phyloP scores from a whole-genome alignment of 192 early-diverging fungal genomes.

The Entophlyctis luteolus region DNA sequence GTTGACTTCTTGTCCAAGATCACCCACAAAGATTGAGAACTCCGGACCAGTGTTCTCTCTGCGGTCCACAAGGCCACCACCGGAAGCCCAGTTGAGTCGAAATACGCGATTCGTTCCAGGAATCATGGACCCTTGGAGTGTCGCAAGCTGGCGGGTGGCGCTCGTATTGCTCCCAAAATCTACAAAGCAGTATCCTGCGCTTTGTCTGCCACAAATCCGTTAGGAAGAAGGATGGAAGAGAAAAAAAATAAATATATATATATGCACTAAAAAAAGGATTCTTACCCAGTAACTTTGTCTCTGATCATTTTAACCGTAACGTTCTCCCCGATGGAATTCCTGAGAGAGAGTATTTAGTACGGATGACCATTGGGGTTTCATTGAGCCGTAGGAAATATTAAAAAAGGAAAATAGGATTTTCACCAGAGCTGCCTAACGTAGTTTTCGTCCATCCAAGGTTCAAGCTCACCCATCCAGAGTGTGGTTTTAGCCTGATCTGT shows the following conservation, averaged over 20 bases:
- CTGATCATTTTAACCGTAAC: conserved; percentile 93
- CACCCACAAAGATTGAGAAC: conserved; percentile 93
- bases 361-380: too few species aligned
- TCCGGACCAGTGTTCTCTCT: conserved; percentile 71
- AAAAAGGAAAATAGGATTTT: conserved; percentile 28
- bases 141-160: conserved; percentile 67
- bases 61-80: conserved; percentile 63
- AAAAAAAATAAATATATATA: conserved; percentile 6
- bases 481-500: conserved; percentile 32
- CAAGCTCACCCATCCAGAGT: conserved; percentile 90
- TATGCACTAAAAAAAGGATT: too few species aligned
- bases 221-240: too few species aligned
- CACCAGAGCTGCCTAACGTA: conserved; percentile 86
- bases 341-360: too few species aligned
- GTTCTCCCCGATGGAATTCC: conserved; percentile 65
- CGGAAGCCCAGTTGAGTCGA: conserved; percentile 95
- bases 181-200: conserved; percentile 90
- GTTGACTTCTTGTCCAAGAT: conserved; percentile 84
- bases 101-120: conserved; percentile 78
- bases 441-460: conserved; percentile 97
- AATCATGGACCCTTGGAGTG: conserved; percentile 75
- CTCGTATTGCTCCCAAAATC: conserved; percentile 68
- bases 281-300: conserved; percentile 85
- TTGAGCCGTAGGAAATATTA: too few species aligned
- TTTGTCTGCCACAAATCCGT: conserved; percentile 8